Evolutionary conservation across 768 basidiomycete genomes (phyloP), one percentile per base, ranked within the genome.

Genomic region (Agaricus bisporus): DNA sequence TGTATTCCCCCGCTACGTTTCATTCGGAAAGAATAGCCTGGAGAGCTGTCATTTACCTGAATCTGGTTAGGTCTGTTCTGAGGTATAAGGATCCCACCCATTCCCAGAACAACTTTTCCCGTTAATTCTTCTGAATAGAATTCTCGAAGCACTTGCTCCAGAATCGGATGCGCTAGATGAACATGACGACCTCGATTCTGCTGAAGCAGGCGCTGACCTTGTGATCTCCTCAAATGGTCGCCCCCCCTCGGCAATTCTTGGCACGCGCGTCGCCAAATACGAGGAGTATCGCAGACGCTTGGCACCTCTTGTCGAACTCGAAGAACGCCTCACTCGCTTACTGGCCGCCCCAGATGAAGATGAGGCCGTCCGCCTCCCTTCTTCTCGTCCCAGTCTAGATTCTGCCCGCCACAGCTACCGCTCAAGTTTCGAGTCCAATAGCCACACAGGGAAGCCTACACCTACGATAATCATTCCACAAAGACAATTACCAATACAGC

Each of bases 1-100:
- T 91, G 64, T 88, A 92, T 64, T 78, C 85, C 1, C 86, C 86
- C 8, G 81, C 80, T 35, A 80, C 85, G 36, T 91, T 93, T 67
- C 81, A 80, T 59, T 81, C 84, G 15, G 89, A 92, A 64, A 78
- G 90, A 57, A 82, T 88, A 51, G 87, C 89, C 25, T 93, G 90
- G 90, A 82, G 90, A 48, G 80, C 87, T 47, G 89, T 93, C 60
- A 87, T 93, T 62, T 93, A 92, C 70, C 79, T 92, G 56, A 93
- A 93, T 68, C 76, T 93, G 58, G 86, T 91, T 56, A 83, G 85
- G 65, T 92, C 90, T 56, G 71, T 92, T 61, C 82, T 84, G 62
- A 81, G 85, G 85, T 83, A 64, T 58, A 53, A 39, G 46, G 51
- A 39, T 57, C 43, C 54, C 38, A 22, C 54, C 54, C 48, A 42